Evolutionary conservation across 306 rosid genomes (phyloP), one percentile per base, ranked within the genome.

Genomic region (Cucumis hystrix): DNA sequence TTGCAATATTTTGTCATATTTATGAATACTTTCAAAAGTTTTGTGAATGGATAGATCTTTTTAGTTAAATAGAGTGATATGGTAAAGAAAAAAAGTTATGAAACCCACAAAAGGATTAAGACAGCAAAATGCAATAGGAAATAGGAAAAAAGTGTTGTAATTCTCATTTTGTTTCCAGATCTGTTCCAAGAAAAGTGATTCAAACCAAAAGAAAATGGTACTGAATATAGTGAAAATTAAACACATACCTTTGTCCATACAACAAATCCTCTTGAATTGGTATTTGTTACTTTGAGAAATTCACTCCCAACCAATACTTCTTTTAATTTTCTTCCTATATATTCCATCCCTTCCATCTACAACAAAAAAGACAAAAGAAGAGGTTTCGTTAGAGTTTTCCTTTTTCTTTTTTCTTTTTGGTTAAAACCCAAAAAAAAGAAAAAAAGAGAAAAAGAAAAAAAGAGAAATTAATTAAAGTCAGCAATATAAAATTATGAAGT

Each of bases 281-380:
- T 47, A 4, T 47, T 47, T 12, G 16, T 47, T 47, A 0, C 1
- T 1, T 3, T 3, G 35, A 68, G 74, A 68, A 41, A 68, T 41
- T 68, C 74, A 68, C 74, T 41, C 74, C 74, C 74, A 41, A 20
- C 74, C 74, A 41, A 68, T 67, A 41, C 52, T 69, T 9, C 14
- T 20, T 28, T 20, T 28, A 2, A 68, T 7, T n/a, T 7, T 21
- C 7, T 23, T 4, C 17, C 37, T 69, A 45, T 69, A 69, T 21
- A 69, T 20, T 20, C 6, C 6, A 4, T 4, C 15, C 8, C 16
- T 43, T 45, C 2, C 3, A 3, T 69, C 57, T 14, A 5, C 55
- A 43, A 7, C 20, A 45, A 0, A 28, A 69, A 45, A 16, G 55
- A 0, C 55, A 17, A 52, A 52, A 52, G n/a, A 17, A 16, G 57